These are phyloP conservation scores for Austroboletus rostrupii DNA, from an alignment of 1,284 basidiomycete species.

Conservation along the genomic window DNA sequence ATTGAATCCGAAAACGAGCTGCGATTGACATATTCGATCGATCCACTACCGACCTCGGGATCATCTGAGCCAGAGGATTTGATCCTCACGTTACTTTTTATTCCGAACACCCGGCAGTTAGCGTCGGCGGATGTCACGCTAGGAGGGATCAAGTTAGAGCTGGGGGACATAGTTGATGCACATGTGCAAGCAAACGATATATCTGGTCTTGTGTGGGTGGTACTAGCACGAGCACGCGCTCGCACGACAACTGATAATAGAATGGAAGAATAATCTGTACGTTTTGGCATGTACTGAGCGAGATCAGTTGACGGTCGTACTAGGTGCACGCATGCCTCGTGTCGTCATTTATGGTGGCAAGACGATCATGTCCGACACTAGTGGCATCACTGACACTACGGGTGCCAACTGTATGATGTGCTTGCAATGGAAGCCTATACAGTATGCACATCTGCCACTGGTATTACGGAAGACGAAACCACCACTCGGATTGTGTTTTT, in stretches of 20 bases:
- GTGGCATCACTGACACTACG: too few species aligned
- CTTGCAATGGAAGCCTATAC: too few species aligned
- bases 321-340: too few species aligned
- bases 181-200: slow-evolving; percentile 69
- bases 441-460: too few species aligned
- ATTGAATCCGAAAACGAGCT: slow-evolving; percentile 71
- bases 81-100: slow-evolving; percentile 57
- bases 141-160: slow-evolving; percentile 47
- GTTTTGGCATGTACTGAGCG: neutral
- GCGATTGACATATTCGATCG: slow-evolving; percentile 59
- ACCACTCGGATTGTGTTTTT: too few species aligned
- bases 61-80: slow-evolving; percentile 30
- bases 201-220: slow-evolving; percentile 63
- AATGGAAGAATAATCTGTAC: slow-evolving; percentile 3
- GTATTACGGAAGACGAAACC: too few species aligned
- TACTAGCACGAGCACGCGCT: slow-evolving; percentile 39
- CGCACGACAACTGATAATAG: neutral
- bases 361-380: too few species aligned
- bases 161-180: slow-evolving; percentile 57
- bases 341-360: too few species aligned
- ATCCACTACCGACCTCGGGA: slow-evolving; percentile 19
- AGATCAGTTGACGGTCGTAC: too few species aligned
- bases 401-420: too few species aligned
- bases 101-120: slow-evolving; percentile 61
- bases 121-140: slow-evolving; percentile 53